Base-by-base conservation (phyloP, 2,329 filamentous ascomycete species). In the Phialophora verrucosa region DNA sequence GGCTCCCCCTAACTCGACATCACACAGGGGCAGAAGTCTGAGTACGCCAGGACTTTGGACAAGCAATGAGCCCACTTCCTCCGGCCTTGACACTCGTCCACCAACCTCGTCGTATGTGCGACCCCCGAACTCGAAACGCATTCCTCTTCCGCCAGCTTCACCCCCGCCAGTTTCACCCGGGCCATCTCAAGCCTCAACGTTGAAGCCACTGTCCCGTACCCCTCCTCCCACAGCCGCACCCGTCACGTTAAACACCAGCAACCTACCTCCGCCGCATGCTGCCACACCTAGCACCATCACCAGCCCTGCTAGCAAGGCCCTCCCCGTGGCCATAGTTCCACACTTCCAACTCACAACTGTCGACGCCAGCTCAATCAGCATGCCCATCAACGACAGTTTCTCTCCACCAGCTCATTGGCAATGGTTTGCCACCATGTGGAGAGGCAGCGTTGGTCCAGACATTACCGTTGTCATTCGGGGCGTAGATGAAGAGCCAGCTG, bases 391-490 rank as follows among this genome's bases (percentile, higher is more conserved):
- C 20, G 93, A 96, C 75, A 83, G 85, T 6, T 97, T 96, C 76
- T 86, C 88, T 17, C 88, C 91, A 0, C 85, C 91, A n/a, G 93
- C 96, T 73, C 94, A 98, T 79, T 98, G 94, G 93, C 91, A 96
- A 77, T 98, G 94, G 94, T 92, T 95, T 83, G 94, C 94, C 42
- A 94, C 91, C 51, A 85, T 97, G 25, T 98, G 94, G 94, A 88
- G 93, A 10, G 92, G 92, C 10, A 90, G 91, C 62, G 84, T 93
- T 0, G 92, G 91, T 0, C 88, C 94, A 0, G 94, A 98, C 67
- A 77, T 82, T 59, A 82, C 80, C 0, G 76, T 83, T 12, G 80
- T 80, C 60, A 76, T 83, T 55, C 76, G 78, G 4, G 78, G 81
- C 44, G 77, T 77, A 56, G 75, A 76, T 20, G 59, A 61, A 42